Conservation (phyloP, 1,284 basidiomycete genomes). For the Cryptococcus neoformans region DNA sequence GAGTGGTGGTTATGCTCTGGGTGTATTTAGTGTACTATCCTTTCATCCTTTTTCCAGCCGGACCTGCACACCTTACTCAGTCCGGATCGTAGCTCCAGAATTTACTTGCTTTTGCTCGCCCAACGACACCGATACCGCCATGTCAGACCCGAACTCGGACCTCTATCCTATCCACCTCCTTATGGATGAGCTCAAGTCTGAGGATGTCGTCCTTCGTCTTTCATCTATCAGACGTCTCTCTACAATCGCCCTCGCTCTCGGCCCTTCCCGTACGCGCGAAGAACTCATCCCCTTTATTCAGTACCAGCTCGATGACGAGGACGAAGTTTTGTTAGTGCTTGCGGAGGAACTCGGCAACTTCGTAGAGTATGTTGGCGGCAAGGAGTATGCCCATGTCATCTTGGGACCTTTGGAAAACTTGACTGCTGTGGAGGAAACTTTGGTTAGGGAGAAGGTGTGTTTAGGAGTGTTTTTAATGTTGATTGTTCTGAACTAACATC, state of each 20-base stretch:
- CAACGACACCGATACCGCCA: conserved; percentile 5
- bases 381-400: conserved; percentile 80
- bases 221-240: conserved; percentile 98
- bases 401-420: conserved; percentile 94
- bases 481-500: neutral
- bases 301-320: conserved; percentile 98
- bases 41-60: no score
- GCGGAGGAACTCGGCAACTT: conserved; percentile 93
- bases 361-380: conserved; percentile 93
- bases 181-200: conserved; percentile 76
- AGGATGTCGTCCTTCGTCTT: conserved; percentile 89
- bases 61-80: no score
- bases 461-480: no score
- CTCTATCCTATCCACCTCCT: conserved; percentile 48
- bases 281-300: conserved; percentile 93
- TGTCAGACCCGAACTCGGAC: conserved; percentile 7
- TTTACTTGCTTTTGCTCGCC: no score
- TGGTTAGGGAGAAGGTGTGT: conserved; percentile 93
- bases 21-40: no score
- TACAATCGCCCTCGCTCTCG: conserved; percentile 96
- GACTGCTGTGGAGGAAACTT: conserved; percentile 95
- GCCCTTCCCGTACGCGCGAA: conserved; percentile 90
- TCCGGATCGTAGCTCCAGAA: no score
- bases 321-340: conserved; percentile 94
- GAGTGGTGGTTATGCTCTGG: no score